These are phyloP conservation scores for Rhododendron vialii DNA, from an alignment of 148 eudicot genomes.

Conservation along the genomic window DNA sequence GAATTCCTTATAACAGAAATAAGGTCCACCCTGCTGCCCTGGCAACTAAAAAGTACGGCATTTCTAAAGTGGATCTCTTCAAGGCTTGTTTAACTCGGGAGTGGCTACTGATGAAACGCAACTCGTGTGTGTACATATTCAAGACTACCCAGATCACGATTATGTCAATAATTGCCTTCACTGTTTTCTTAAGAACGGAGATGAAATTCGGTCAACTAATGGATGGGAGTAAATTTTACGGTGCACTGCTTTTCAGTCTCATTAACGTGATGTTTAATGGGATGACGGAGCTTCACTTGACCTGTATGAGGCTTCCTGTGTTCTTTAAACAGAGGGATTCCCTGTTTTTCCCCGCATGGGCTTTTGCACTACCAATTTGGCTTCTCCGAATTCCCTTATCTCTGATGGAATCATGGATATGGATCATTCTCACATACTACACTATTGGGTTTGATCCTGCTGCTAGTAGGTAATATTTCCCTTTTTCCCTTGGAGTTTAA, in stretches of 20 bases:
- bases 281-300: constrained; percentile 32
- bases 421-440: too few species aligned
- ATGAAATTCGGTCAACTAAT: constrained; percentile 27
- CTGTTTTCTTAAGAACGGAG: constrained; percentile 40
- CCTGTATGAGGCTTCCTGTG: constrained; percentile 33
- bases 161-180: constrained; percentile 45
- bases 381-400: too few species aligned
- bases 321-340: constrained; percentile 41
- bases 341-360: constrained; percentile 27
- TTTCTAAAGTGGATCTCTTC: constrained; percentile 42
- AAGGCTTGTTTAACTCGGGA: constrained; percentile 59
- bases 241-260: constrained; percentile 42
- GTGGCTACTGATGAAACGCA: constrained; percentile 62
- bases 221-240: constrained; percentile 36
- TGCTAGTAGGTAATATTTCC: too few species aligned
- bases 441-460: too few species aligned
- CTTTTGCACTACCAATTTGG: neutral
- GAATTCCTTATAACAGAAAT: constrained; percentile 33
- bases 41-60: constrained; percentile 46
- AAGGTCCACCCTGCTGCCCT: constrained; percentile 45
- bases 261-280: constrained; percentile 46
- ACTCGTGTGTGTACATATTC: constrained; percentile 54
- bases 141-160: constrained; percentile 49
- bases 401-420: too few species aligned
- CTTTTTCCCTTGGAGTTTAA: too few species aligned